These are phyloP conservation scores for Lodderomyces oxycetoniae DNA, from an alignment of 1,139 yeast genomes.

Conservation along the genomic window DNA sequence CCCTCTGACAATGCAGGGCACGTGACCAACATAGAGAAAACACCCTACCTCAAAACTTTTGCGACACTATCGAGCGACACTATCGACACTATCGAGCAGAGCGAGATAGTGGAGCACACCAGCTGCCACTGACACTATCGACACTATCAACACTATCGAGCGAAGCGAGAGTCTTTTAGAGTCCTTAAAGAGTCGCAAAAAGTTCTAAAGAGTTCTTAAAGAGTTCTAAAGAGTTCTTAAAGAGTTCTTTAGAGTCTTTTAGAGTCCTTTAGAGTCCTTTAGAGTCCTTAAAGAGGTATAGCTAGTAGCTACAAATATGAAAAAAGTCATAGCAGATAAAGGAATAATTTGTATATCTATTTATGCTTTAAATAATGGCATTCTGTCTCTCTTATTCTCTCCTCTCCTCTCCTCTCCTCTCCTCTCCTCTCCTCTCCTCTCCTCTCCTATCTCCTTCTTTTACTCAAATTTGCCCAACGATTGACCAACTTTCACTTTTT, in stretches of 20 bases:
- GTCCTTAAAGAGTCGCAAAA: too few species aligned
- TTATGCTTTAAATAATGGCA: background rate
- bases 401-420: slow-evolving; percentile 1
- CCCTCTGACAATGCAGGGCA: too few species aligned
- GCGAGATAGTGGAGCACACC: too few species aligned
- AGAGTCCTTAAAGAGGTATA: slow-evolving; percentile 44
- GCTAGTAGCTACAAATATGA: slow-evolving; percentile 9
- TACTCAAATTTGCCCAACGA: slow-evolving; percentile 54
- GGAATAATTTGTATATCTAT: background rate
- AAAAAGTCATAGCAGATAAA: background rate
- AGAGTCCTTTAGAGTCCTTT: slow-evolving; percentile 65
- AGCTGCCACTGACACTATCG: too few species aligned
- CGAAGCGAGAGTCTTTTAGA: too few species aligned
- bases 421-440: slow-evolving; percentile 1
- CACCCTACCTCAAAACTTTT: too few species aligned
- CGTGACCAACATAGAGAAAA: too few species aligned
- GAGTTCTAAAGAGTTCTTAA: too few species aligned
- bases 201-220: too few species aligned
- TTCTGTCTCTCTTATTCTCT: background rate
- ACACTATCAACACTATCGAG: too few species aligned
- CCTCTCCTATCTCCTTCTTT: slow-evolving; percentile 1
- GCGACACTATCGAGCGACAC: too few species aligned
- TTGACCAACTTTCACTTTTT: slow-evolving; percentile 83
- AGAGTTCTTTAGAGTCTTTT: slow-evolving; percentile 47
- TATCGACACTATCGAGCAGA: too few species aligned